Conservation (phyloP, 116 monocot species). For the Thalassia testudinum region DNA sequence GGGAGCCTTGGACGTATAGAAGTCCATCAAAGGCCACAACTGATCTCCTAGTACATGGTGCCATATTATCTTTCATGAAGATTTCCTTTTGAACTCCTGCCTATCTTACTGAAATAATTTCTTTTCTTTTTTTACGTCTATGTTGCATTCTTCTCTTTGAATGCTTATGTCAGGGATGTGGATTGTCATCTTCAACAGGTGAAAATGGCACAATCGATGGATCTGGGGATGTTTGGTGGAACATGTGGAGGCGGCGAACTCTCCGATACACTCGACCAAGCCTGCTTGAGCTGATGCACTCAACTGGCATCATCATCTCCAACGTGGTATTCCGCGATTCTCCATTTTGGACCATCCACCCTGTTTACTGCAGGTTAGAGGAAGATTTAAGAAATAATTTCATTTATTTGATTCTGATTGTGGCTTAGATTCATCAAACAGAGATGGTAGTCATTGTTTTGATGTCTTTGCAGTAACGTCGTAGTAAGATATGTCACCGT, state of each 20-base stretch:
- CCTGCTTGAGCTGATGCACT: constrained; percentile 58
- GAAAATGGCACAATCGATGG: constrained; percentile 83
- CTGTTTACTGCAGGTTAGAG: constrained; percentile 65
- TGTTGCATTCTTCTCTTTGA: too few relatives aligned
- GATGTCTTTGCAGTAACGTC: constrained; percentile 42
- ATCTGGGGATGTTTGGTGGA: constrained; percentile 79
- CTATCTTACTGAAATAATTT: too few relatives aligned
- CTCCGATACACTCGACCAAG: constrained; percentile 55
- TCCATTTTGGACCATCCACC: constrained; percentile 86
- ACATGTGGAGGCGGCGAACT: constrained; percentile 72
- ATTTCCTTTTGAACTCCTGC: too few relatives aligned
- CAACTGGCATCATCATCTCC: constrained; percentile 40
- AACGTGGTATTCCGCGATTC: constrained; percentile 62
- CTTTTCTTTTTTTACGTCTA: too few relatives aligned
- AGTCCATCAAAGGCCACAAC: too few relatives aligned
- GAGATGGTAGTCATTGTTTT: background rate
- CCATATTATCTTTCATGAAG: too few relatives aligned
- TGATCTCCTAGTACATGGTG: too few relatives aligned
- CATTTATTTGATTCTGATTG: background rate
- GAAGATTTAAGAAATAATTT: too few relatives aligned
- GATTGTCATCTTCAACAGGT: constrained; percentile 18
- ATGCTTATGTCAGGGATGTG: too few relatives aligned
- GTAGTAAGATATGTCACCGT: constrained; percentile 44
- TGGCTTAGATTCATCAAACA: background rate
- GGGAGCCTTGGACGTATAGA: too few relatives aligned